Evolutionary conservation across 1,284 basidiomycete genomes (phyloP), one percentile per base, ranked within the genome.

Genomic region (Marasmius fiardii): DNA sequence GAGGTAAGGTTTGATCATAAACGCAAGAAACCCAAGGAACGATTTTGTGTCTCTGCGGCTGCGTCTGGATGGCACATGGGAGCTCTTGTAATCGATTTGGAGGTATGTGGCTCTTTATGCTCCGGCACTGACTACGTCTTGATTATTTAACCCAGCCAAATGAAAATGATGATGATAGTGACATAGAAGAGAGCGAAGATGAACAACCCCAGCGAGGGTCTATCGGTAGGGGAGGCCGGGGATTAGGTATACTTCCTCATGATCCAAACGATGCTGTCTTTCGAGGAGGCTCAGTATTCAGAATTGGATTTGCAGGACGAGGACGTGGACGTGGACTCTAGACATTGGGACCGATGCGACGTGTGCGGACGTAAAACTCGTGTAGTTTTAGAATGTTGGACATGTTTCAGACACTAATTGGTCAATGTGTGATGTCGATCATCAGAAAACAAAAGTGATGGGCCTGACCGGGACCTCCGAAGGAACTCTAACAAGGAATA

Each of bases 61-160:
- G 90, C 92, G 3, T 81, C 85, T 0, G 93, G 93, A 12, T 93
- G 92, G 92, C 93, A 95, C 65, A 90, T 83, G 56, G 93, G 92
- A 10, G 92, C 92, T 0, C 74, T 95, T 50, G 90, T 92, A 1
- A 87, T 95, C 28, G 90, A 93, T 66, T 71, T 92, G 20, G 82
- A 88, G 73, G 85, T 86, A 54, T 61, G 67, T 61, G n/a, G 34
- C 26, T 43, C 47, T 51, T 54, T 33, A 45, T 45, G 31, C 50
- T n/a, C 28, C 41, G 37, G 11, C 39, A n/a, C 26, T 26, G 14
- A 28, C 14, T 12, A 11, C 43, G 39, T 20, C 45, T 43, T 43
- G 6, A 37, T 18, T 33, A 8, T 16, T 23, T 31, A 34, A 16
- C 52, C 26, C 43, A 68, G 64, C 53, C 60, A 53, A 67, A 66